Base-by-base conservation (phyloP, 1,139 yeast genomes). In the Trichomonascaceae sp. region DNA sequence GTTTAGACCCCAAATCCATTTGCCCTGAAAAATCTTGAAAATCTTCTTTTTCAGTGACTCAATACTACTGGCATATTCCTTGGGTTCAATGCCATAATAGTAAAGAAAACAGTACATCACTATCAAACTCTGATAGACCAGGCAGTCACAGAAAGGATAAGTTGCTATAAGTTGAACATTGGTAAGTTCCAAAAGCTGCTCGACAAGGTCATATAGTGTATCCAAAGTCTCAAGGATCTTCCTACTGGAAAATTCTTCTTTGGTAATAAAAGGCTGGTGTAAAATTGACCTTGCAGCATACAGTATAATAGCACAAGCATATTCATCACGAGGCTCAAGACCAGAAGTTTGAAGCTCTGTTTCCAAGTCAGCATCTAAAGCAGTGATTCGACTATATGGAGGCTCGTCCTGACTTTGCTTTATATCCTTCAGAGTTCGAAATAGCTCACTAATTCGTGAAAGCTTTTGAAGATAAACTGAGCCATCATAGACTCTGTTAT, bases 91-190 rank as follows among this genome's bases (percentile, higher is more conserved):
- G 6, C 39, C 45, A 24, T 39, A 48, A 24, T 48, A 18, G n/a
- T 20, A 20, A 12, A 48, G 22, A 39, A 48, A 48, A 27, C 50
- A 48, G 45, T 48, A 48, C 20, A 48, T n/a, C 2, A 48, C 50
- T 22, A 48, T 48, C 12, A 48, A 17, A 22, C 50, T 44, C 38
- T 48, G 45, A 24, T 48, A 48, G 8, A 39, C 24, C 17, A 39
- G 27, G 22, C 50, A 48, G 6, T 48, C 50, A 20, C 45, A 20
- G 27, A 24, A 9, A 20, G 50, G 50, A 41, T 48, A 22, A 15
- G 18, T 48, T 17, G 50, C 50, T 1, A 38, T 15, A 13, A 48
- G 38, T 8, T 45, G 45, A 10, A 30, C 39, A 13, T n/a, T 24
- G 17, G 22, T 48, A 24, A 39, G 22, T 13, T 24, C 39, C n/a